Base-by-base conservation (phyloP, 2,329 filamentous ascomycete species). In the Ascochyta viciae-villosae region DNA sequence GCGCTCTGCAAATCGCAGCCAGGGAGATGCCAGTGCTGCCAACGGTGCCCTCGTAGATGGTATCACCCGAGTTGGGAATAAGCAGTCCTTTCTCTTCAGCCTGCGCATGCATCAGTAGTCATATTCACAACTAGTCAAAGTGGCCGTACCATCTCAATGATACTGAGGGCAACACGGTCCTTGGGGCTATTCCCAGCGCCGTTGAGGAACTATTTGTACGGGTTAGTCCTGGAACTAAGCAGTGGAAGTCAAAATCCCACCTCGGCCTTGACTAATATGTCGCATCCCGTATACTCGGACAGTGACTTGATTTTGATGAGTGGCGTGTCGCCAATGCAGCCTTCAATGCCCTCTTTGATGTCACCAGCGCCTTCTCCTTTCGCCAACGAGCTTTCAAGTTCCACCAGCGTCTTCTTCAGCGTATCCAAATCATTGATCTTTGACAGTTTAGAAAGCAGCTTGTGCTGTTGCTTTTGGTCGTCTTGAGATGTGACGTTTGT, bases 21-120 rank as follows among this genome's bases (percentile, higher is more conserved):
- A 99, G 83, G 15, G 93, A 97, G 67, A 99, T 98, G 22, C 95
- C 95, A 0, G 95, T 99, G 72, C 91, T 96, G 57, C 95, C 95
- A 15, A 96, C 93, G 1, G 95, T 99, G 63, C 95, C 95, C 80
- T 99, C 95, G 77, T 98, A 99, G 69, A 99, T 92, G 39, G 91
- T 96, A 75, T 99, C 95, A 58, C 94, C 94, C 22, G 89, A 88
- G 64, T 89, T 82, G 0, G 95, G 94, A 0, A 83, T 84, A 41
- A 99, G 78, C 16, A 93, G 81, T 2, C 92, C 92, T 44, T 84
- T 79, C 58, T 86, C 83, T 81, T 99, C 95, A 39, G 93, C 95
- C 74, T 87, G 29, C 15, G 13, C 5, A 23, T 8, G 10, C 4
- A 19, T 71, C 19, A 70, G 51, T 33, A 38, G 15, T 27, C 22